Percentiles rank a stretch among this genome's conserved stretches.
phyloP scores from a whole-genome alignment of 192 early-diverging fungal species.

The Coemansia sp. region DNA sequence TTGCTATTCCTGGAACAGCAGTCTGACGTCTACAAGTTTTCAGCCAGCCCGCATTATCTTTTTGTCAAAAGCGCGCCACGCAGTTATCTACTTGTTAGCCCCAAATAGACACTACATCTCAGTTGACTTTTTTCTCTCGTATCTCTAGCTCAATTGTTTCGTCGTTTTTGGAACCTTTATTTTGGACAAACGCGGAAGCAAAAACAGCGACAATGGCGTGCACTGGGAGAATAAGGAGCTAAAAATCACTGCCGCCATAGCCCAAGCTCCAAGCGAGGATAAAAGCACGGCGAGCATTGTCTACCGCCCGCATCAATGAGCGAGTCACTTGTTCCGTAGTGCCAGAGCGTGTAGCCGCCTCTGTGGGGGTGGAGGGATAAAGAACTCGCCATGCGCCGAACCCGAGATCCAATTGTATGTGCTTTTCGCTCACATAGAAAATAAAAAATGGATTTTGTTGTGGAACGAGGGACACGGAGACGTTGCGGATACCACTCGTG shows the following conservation, averaged over 20 bases:
- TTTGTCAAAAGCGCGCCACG: too few relatives aligned
- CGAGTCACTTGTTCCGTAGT: too few relatives aligned
- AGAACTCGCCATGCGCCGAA: too few relatives aligned
- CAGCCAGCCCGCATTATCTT: not conserved
- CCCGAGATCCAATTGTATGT: too few relatives aligned
- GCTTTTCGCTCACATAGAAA: too few relatives aligned
- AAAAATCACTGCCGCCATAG: not conserved
- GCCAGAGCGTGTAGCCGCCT: too few relatives aligned
- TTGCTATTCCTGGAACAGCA: constrained; percentile 4
- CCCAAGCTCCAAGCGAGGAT: not conserved
- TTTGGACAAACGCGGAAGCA: not conserved
- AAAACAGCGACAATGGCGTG: not conserved
- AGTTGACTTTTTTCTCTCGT: not conserved
- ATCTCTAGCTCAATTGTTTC: not conserved
- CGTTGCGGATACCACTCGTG: too few relatives aligned
- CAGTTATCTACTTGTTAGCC: not conserved
- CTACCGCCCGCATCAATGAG: too few relatives aligned
- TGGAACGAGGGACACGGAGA: too few relatives aligned
- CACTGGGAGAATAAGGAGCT: not conserved
- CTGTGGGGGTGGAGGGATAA: too few relatives aligned
- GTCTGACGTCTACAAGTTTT: not conserved
- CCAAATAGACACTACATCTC: not conserved
- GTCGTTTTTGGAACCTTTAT: not conserved
- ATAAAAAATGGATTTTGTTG: too few relatives aligned
- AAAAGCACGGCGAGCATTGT: too few relatives aligned